These are phyloP conservation scores for Hibiscus trionum DNA, from an alignment of 345 rosid species.

Conservation along the genomic window DNA sequence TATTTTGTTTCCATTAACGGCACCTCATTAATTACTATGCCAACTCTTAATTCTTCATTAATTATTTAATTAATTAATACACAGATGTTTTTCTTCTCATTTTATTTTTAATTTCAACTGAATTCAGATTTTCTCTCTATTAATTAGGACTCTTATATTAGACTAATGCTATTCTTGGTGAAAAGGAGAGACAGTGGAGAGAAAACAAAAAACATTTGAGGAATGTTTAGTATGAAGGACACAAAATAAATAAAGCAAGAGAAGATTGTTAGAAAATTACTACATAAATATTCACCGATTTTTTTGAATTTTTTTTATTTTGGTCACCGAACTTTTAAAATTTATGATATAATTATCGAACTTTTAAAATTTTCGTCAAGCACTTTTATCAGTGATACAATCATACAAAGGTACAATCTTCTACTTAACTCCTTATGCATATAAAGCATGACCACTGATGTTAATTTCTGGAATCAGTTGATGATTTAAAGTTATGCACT, in stretches of 20 bases:
- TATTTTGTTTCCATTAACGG: background rate
- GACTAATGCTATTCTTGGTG: no score
- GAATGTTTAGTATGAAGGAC: no score
- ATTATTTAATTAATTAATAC: background rate
- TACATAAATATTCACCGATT: no score
- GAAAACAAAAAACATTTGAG: no score
- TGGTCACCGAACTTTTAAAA: no score
- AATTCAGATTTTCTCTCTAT: background rate
- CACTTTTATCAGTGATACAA: slow-evolving; percentile 69
- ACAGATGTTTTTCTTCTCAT: background rate
- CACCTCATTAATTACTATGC: background rate
- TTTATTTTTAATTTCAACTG: background rate
- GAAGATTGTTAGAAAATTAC: no score
- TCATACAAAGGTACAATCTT: slow-evolving; percentile 63
- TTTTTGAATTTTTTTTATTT: no score
- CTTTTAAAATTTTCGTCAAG: slow-evolving; percentile 11
- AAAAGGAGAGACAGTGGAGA: no score
- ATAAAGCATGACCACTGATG: background rate
- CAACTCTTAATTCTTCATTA: background rate
- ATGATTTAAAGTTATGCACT: background rate
- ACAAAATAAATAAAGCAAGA: no score
- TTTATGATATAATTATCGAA: no score
- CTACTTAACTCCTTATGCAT: background rate
- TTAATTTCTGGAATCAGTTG: background rate
- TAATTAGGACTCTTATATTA: no score